Evolutionary conservation across 2,329 filamentous ascomycete species (phyloP), one percentile per base, ranked within the genome.

Genomic region (Botrytis aclada): DNA sequence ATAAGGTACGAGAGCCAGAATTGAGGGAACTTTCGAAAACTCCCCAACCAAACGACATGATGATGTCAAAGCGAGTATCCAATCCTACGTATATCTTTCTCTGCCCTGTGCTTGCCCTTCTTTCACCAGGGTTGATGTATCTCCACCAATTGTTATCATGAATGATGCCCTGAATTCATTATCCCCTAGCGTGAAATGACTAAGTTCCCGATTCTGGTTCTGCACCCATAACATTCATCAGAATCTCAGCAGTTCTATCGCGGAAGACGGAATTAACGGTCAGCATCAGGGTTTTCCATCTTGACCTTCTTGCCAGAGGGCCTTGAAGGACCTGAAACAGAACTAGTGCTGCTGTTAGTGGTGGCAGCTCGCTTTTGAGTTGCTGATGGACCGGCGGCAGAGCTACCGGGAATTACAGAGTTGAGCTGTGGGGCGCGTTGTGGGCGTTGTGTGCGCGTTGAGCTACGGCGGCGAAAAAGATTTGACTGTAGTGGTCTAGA

Each of bases 181-280:
- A 3, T 8, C 14, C 14, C 12, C 22, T 34, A 16, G 14, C 3
- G 22, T 6, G 22, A 61, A n/a, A 8, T 25, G 9, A 39, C 0
- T n/a, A 4, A 8, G 6, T 18, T 12, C 10, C 12, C 0, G 14
- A 1, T 0, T 16, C 34, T 56, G 14, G 1, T 0, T 16, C 34
- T 56, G 34, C 34, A 25, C 14, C 34, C 34, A 39, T n/a, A 8
- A n/a, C 6, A 6, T 16, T 18, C 22, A 37, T 16, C 34, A n/a
- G 2, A 39, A 20, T 12, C 4, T 7, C 25, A 14, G 10, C 16
- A 4, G 4, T 18, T 1, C 7, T 22, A n/a, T 16, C 5, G 34
- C 6, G 8, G 9, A 54, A 34, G 22, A 66, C 18, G 3, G 3
- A 10, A 20, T 3, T 29, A 34, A 54, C 4, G 16, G 22, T 25